Conservation (phyloP, 1,284 basidiomycete genomes). For the Cystobasidiaceae sp. region DNA sequence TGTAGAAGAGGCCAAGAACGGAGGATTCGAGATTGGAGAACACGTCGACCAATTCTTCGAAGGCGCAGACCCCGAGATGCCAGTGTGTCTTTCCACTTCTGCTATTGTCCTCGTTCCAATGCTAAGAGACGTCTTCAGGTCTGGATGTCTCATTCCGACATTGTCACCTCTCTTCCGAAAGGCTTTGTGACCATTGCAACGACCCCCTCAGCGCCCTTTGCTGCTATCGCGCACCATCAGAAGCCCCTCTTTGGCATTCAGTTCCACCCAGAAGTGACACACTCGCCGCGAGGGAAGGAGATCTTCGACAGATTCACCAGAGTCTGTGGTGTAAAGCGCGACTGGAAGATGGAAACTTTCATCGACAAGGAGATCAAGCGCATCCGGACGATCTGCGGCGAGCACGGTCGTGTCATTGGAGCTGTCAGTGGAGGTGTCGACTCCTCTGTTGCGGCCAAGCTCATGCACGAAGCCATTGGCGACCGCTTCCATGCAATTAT, state of each 20-base stretch:
- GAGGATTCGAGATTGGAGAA: slow-evolving; percentile 30
- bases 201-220: slow-evolving; percentile 84
- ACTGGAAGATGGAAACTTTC: slow-evolving; percentile 99
- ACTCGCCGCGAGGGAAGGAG: slow-evolving; percentile 83
- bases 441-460: slow-evolving; percentile 94
- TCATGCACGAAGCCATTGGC: slow-evolving; percentile 99
- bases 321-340: slow-evolving; percentile 73
- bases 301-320: slow-evolving; percentile 81
- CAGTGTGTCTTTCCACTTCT: slow-evolving; percentile 53
- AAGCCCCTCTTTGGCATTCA: slow-evolving; percentile 91
- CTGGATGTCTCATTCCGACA: slow-evolving; percentile 99
- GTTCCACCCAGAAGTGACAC: slow-evolving; percentile 98
- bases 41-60: slow-evolving; percentile 75
- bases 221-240: slow-evolving; percentile 84
- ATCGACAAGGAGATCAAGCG: slow-evolving; percentile 95
- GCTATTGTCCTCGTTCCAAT: background rate
- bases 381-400: slow-evolving; percentile 91
- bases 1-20: slow-evolving; percentile 52
- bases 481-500: slow-evolving; percentile 99
- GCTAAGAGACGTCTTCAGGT: slow-evolving; percentile 57
- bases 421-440: slow-evolving; percentile 98
- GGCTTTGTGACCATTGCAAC: slow-evolving; percentile 83
- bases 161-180: slow-evolving; percentile 73
- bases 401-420: slow-evolving; percentile 91
- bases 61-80: slow-evolving; percentile 73